Evolutionary conservation across 768 basidiomycete species (phyloP), one percentile per base, ranked within the genome.

Genomic region (Mrakia hoshinonis): DNA sequence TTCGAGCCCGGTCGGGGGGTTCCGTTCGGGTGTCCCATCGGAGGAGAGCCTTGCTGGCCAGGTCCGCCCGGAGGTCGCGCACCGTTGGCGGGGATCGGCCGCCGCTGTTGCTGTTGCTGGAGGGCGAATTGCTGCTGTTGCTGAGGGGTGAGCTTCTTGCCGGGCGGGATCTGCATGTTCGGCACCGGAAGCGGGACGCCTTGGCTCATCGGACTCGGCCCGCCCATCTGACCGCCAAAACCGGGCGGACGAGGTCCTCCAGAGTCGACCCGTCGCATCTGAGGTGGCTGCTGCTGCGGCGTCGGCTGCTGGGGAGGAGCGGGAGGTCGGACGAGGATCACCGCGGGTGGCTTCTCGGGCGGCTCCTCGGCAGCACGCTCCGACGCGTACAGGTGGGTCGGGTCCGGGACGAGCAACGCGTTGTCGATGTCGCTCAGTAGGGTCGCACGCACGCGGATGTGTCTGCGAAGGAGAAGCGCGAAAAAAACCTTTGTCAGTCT

Each of bases 241-340:
- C 58, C 58, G 18, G 58, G 34, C 22, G 58, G 39, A 7, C 70
- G 52, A 26, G 65, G 70, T 31, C 70, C 70, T 31, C 55, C 66
- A 0, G 67, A 68, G 13, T 58, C 38, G 24, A 68, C 61, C 15
- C 67, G 72, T 13, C 62, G 72, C 24, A 60, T 49, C 36, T 58
- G 63, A 43, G 61, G 20, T 22, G 63, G 43, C 5, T 39, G n/a
- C n/a, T n/a, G n/a, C n/a, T n/a, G n/a, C n/a, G n/a, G n/a, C n/a
- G n/a, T n/a, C n/a, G n/a, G n/a, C n/a, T n/a, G 70, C 4, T 46
- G 55, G 29, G 67, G 67, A 15, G 64, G 62, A 26, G 70, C 63
- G 3, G 36, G 48, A 24, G 67, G 72, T 13, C 72, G 67, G 51
- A 69, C 66, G 43, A 73, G 72, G 51, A 73, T 69, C 51, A 73